Evolutionary conservation across 2,329 filamentous ascomycete species (phyloP), one percentile per base, ranked within the genome.

Genomic region (Penicillium occitanis): DNA sequence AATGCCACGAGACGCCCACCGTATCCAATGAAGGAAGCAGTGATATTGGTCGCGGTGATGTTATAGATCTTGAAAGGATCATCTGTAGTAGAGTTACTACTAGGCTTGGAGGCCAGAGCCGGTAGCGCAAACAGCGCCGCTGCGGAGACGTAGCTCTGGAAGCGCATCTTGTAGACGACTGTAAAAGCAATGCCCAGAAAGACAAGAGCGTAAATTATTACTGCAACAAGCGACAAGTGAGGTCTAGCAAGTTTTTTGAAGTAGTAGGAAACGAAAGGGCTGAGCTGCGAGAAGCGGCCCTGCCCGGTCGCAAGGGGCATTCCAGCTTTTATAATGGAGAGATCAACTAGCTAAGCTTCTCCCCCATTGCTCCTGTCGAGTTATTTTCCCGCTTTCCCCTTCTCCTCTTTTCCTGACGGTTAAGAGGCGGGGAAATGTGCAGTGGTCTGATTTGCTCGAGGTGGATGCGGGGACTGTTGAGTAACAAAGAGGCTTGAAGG

Each of bases 1-100:
- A 84, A 69, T 7, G 81, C 82, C 35, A 77, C 82, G 48, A 83
- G 69, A 53, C 80, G 79, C 25, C 82, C 82, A 3, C 82, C 82
- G 65, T 83, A 82, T 0, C 80, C 78, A 67, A 83, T 82, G 63
- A 83, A 73, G 55, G 75, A 81, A 44, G 80, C 82, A 35, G 80
- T 82, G 71, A 84, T 83, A 66, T 81, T 81, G 57, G 77, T 75
- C 2, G 81, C 80, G 37, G 75, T 75, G 68, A 84, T 79, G 19
- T 80, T 82, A 68, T 82, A 83, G 57, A 75, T 70, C 61, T 79
- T 73, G 70, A 82, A 80, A 60, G 78, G 75, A 68, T 73, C 74
- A 68, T 73, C 74, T 64, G 69, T 68, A 25, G 62, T 33, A 7
- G 37, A 40, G 28, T 69, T 57, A 4, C 68, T 66, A 8, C 67